Conservation (phyloP, 2,329 filamentous ascomycete genomes). For the Fusarium sp. region DNA sequence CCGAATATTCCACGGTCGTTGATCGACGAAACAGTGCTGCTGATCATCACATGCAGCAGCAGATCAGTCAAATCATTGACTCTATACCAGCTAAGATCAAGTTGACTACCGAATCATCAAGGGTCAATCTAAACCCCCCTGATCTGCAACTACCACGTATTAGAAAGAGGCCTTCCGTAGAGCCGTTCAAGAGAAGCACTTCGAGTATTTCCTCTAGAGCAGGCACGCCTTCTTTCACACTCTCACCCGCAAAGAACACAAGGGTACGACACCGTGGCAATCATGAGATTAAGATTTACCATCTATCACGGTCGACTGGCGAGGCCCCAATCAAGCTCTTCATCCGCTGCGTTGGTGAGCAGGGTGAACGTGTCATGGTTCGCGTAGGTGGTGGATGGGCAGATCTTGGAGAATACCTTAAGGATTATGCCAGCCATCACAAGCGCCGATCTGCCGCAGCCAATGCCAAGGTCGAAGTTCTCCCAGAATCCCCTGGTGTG, state of each 20-base stretch:
- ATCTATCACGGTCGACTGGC: slow-evolving; percentile 85
- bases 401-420: slow-evolving; percentile 92
- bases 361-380: slow-evolving; percentile 95
- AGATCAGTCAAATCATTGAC: slow-evolving; percentile 82
- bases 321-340: slow-evolving; percentile 94
- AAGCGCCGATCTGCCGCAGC: slow-evolving; percentile 72
- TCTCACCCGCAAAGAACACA: slow-evolving; percentile 71
- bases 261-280: slow-evolving; percentile 66
- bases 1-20: slow-evolving; percentile 46
- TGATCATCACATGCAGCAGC: slow-evolving; percentile 80
- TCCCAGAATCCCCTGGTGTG: slow-evolving; percentile 49
- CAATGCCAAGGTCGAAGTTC: slow-evolving; percentile 69
- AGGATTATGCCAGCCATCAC: slow-evolving; percentile 93
- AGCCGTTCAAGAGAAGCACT: slow-evolving; percentile 60
- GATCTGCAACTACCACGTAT: slow-evolving; percentile 66
- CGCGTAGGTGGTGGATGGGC: slow-evolving; percentile 98
- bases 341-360: slow-evolving; percentile 90
- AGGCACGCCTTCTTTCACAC: slow-evolving; percentile 74
- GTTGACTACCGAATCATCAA: slow-evolving; percentile 68
- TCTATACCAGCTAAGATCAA: slow-evolving; percentile 84
- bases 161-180: slow-evolving; percentile 58
- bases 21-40: slow-evolving; percentile 55
- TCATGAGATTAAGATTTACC: slow-evolving; percentile 90
- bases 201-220: slow-evolving; percentile 68
- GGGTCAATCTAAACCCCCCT: slow-evolving; percentile 69